Evolutionary conservation across 2,329 filamentous ascomycete genomes (phyloP), one percentile per base, ranked within the genome.

Genomic region (Phyllosticta citribraziliensis): DNA sequence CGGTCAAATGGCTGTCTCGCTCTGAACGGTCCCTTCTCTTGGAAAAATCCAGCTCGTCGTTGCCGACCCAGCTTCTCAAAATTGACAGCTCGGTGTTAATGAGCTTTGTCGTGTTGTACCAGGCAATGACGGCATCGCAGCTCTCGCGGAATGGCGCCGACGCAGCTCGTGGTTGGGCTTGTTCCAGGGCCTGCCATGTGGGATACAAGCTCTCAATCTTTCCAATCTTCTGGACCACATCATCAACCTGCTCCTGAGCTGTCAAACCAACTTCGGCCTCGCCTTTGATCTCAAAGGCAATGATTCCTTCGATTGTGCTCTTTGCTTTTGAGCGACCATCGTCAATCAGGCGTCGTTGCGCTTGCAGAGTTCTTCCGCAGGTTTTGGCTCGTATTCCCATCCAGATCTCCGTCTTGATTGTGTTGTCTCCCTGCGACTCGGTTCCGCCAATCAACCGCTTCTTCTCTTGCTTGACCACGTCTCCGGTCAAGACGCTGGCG

Each of bases 401-500:
- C 92, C 94, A 99, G 20, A 97, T 81, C 66, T 87, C 85, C n/a
- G 78, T 78, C 68, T 84, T 85, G 67, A 87, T 74, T 24, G 81
- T 81, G 70, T 89, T 88, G 61, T 87, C 84, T 33, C 84, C 84
- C 69, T 88, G 88, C 65, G 91, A 85, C 54, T 90, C 88, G 56
- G 83, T 80, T 65, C 89, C 87, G 54, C 91, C 92, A 66, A 95
- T 94, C 69, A 99, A 75, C 53, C 94, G 86, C 74, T 96, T 96
- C 80, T 99, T 99, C 77, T 99, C 94, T 74, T 99, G 94, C 69
- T 91, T 90, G 62, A 99, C 93, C 9, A 99, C 94, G 73, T 99
- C 94, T 66, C 94, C 94, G 0, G 92, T 97, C 66, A 99, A 78
- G 3, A 99, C 94, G 14, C 93, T 95, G 63, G 93, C 90, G 61